Percentiles rank a stretch among this genome's conserved stretches.
Evolutionary conservation across 1,284 basidiomycete genomes (phyloP).

Genomic region (Papiliotrema laurentii): DNA sequence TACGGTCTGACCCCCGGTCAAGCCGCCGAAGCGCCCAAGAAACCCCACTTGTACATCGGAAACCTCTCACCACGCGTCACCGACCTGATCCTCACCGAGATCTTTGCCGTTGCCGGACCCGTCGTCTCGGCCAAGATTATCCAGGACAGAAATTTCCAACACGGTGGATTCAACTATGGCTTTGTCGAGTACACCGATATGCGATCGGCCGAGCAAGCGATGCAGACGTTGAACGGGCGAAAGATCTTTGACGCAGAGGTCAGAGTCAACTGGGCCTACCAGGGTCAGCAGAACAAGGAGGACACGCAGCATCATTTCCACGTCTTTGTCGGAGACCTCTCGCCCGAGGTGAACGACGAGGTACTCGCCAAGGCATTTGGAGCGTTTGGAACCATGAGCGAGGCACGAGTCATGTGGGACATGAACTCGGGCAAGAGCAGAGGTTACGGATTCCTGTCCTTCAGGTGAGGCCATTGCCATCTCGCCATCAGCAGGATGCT

Average conservation of each 20-base stretch:
- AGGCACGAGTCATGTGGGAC: constrained; percentile 99
- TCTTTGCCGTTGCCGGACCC: constrained; percentile 90
- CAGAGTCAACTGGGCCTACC: constrained; percentile 96
- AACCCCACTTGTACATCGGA: constrained; percentile 92
- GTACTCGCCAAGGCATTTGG: constrained; percentile 91
- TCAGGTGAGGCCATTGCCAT: constrained; percentile 38
- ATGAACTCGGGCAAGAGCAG: constrained; percentile 96
- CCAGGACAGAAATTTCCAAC: constrained; percentile 94
- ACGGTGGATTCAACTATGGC: constrained; percentile 96
- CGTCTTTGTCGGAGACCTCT: constrained; percentile 97
- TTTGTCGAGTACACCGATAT: constrained; percentile 98
- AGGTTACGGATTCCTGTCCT: constrained; percentile 57
- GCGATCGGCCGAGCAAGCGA: constrained; percentile 92
- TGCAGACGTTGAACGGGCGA: constrained; percentile 93
- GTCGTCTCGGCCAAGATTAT: constrained; percentile 99
- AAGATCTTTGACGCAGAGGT: constrained; percentile 98
- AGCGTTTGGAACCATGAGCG: constrained; percentile 88
- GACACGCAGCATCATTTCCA: constrained; percentile 94
- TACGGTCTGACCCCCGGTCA: constrained; percentile 10
- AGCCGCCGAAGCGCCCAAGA: constrained; percentile 38
- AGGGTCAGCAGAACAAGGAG: constrained; percentile 76
- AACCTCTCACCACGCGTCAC: constrained; percentile 87
- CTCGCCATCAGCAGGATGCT: constrained; percentile 52
- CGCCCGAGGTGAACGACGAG: constrained; percentile 97
- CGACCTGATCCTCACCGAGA: constrained; percentile 75